phyloP scores from a whole-genome alignment of 2,329 filamentous ascomycete species.

The Chalara sp. region DNA sequence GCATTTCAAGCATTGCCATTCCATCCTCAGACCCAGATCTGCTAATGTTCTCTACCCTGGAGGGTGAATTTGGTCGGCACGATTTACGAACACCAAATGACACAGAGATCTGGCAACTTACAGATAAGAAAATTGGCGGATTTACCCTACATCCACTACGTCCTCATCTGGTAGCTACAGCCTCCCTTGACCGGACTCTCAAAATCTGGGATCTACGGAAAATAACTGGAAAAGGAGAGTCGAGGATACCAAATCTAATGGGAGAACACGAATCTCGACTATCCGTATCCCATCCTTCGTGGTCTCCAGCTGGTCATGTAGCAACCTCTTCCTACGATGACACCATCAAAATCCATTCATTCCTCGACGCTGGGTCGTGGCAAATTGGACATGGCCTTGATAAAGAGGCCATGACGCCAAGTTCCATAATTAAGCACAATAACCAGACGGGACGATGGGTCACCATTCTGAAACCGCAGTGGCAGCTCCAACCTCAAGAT shows the following conservation, averaged over 20 bases:
- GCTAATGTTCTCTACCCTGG: constrained; percentile 81
- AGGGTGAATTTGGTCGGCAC: constrained; percentile 73
- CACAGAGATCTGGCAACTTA: constrained; percentile 65
- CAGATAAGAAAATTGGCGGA: constrained; percentile 92
- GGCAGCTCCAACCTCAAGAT: constrained; percentile 75
- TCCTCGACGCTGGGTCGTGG: constrained; percentile 56
- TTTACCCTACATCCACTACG: constrained; percentile 78
- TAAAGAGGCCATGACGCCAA: constrained; percentile 60
- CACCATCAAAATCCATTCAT: constrained; percentile 86
- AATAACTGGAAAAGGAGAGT: constrained; percentile 56
- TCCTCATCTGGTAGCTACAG: constrained; percentile 80
- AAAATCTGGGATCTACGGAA: constrained; percentile 91
- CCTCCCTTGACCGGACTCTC: constrained; percentile 80
- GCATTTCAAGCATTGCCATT: constrained; percentile 81
- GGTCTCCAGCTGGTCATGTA: constrained; percentile 76
- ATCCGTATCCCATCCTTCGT: constrained; percentile 88
- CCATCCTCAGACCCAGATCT: constrained; percentile 61
- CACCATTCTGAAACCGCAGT: constrained; percentile 74
- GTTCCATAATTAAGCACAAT: constrained; percentile 70
- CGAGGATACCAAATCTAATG: constrained; percentile 59
- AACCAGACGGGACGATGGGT: constrained; percentile 96
- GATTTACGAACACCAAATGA: constrained; percentile 61
- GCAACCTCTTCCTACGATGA: constrained; percentile 95
- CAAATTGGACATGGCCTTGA: constrained; percentile 49
- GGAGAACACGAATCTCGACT: constrained; percentile 77